Conservation (phyloP, 805 yeast genomes). For the Candida berthetii region DNA sequence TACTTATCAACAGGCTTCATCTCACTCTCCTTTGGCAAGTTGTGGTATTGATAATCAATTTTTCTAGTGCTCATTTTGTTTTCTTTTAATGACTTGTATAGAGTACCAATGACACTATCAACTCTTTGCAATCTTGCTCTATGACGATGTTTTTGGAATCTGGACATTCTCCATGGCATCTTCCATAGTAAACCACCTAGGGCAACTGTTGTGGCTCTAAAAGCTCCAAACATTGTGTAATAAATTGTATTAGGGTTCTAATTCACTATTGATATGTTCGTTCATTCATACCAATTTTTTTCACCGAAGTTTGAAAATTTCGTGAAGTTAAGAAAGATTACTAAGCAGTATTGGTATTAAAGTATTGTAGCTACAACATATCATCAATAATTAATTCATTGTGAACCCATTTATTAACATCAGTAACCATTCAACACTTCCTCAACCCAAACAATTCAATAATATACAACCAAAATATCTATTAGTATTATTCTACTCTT, state of each 20-base stretch:
- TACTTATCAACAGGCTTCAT: constrained; percentile 84
- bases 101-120: constrained; percentile 67
- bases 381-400: no score
- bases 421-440: no score
- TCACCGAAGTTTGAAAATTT: no score
- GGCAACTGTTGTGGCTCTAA: constrained; percentile 48
- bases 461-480: no score
- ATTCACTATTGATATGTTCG: background rate
- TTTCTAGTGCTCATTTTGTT: constrained; percentile 26
- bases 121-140: constrained; percentile 78
- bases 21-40: constrained; percentile 72
- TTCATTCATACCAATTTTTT: background rate
- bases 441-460: no score
- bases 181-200: constrained; percentile 81
- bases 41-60: constrained; percentile 30
- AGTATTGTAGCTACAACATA: no score
- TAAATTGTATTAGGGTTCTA: background rate
- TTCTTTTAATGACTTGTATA: constrained; percentile 42
- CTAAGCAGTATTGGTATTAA: no score
- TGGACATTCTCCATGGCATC: constrained; percentile 72
- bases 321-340: no score
- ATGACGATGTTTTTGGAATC: constrained; percentile 76
- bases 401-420: no score
- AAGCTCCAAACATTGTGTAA: constrained; percentile 60
- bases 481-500: background rate